Percentiles rank a stretch among this genome's conserved stretches.
phyloP scores from a whole-genome alignment of 2,329 filamentous ascomycete genomes.

The Drechslerella stenobrocha region DNA sequence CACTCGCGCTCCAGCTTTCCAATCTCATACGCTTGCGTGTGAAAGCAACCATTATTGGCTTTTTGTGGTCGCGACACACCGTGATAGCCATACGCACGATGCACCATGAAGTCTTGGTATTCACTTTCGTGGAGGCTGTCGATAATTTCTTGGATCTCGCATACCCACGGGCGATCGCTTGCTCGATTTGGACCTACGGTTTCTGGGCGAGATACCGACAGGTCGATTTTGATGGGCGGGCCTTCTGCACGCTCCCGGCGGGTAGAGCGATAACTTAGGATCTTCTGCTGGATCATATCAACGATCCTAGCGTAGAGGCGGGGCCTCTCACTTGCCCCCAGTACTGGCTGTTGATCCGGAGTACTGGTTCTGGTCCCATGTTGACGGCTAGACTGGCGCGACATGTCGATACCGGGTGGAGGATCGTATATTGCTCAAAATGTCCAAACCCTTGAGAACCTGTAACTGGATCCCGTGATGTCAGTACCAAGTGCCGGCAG shows the following conservation, averaged over 20 bases:
- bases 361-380: neutral
- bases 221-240: slow-evolving; percentile 8
- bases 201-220: slow-evolving; percentile 15
- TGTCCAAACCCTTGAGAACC: too few relatives aligned
- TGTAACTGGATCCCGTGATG: too few relatives aligned
- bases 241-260: slow-evolving; percentile 13
- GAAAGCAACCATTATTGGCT: neutral
- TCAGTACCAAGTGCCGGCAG: too few relatives aligned
- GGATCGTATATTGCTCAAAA: too few relatives aligned
- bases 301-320: neutral
- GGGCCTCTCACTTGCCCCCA: too few relatives aligned
- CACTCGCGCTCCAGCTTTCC: slow-evolving; percentile 21
- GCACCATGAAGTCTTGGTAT: slow-evolving; percentile 19
- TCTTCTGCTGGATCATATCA: neutral
- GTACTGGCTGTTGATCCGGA: neutral
- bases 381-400: too few relatives aligned
- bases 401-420: too few relatives aligned
- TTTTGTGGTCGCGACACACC: slow-evolving; percentile 8
- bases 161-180: slow-evolving; percentile 17
- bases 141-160: slow-evolving; percentile 17
- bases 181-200: slow-evolving; percentile 1
- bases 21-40: slow-evolving; percentile 20
- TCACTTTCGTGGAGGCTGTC: slow-evolving; percentile 2
- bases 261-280: neutral
- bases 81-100: slow-evolving; percentile 26